Evolutionary conservation across 148 eudicot species (phyloP).

Genomic region (Nyssa sinensis): DNA sequence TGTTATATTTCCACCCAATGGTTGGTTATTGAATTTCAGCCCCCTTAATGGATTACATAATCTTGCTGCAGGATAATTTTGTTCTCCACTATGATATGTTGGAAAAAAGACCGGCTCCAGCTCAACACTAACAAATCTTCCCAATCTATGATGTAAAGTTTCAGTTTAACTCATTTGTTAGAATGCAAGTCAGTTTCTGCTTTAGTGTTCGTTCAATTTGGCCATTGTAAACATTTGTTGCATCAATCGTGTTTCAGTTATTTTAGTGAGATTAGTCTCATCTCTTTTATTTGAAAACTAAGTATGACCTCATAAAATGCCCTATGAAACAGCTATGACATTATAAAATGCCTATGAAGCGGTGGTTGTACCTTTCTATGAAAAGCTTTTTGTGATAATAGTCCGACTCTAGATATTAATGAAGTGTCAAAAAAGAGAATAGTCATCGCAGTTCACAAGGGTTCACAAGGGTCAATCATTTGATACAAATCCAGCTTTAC

Average conservation of each 20-base stretch:
- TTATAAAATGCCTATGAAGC: too few relatives aligned
- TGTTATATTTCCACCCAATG: neutral
- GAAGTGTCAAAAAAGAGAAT: too few relatives aligned
- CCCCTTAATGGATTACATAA: neutral
- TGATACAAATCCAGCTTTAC: too few relatives aligned
- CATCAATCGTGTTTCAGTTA: slow-evolving; percentile 14
- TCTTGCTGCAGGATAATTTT: slow-evolving; percentile 69
- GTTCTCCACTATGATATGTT: slow-evolving; percentile 64
- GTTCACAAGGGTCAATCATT: too few relatives aligned
- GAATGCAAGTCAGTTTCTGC: slow-evolving; percentile 15
- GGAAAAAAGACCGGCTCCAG: slow-evolving; percentile 77
- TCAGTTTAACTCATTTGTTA: slow-evolving; percentile 26
- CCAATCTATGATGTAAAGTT: slow-evolving; percentile 31
- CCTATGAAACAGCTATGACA: too few relatives aligned
- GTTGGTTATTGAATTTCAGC: neutral
- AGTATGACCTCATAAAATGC: too few relatives aligned
- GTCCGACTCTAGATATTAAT: too few relatives aligned
- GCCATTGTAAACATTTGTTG: slow-evolving; percentile 21
- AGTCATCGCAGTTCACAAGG: too few relatives aligned
- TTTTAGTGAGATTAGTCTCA: too few relatives aligned
- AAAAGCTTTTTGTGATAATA: too few relatives aligned
- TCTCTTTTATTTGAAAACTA: too few relatives aligned
- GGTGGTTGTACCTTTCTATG: too few relatives aligned
- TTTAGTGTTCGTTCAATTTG: slow-evolving; percentile 8
- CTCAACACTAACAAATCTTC: slow-evolving; percentile 43